Evolutionary conservation across 306 rosid genomes (phyloP).

Genomic region (Arachis stenosperma): DNA sequence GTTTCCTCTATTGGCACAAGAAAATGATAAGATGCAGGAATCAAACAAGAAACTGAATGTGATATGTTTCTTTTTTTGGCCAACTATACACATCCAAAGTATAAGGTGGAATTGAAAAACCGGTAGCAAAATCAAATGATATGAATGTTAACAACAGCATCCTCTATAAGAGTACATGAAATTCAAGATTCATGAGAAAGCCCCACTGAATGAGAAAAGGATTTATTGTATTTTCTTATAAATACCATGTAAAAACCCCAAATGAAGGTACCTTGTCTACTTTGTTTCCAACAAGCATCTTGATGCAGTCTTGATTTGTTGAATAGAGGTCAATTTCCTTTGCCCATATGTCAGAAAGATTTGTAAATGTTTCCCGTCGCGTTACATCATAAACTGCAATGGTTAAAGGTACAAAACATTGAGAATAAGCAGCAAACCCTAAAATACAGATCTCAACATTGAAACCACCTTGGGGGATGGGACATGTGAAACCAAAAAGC

Average conservation of each 20-base stretch:
- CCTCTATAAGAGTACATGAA: slow-evolving; percentile 2
- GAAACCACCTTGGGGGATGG: slow-evolving; percentile 18
- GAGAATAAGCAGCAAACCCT: slow-evolving; percentile 26
- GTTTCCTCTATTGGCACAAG: slow-evolving; percentile 6
- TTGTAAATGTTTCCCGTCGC: slow-evolving; percentile 88
- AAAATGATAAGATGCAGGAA: slow-evolving; percentile 23
- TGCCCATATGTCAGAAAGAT: slow-evolving; percentile 93
- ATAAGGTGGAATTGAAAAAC: slow-evolving; percentile 26
- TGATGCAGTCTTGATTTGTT: slow-evolving; percentile 95
- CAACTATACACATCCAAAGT: slow-evolving; percentile 15
- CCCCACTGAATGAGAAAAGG: not conserved
- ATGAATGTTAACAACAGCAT: not conserved
- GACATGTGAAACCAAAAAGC: slow-evolving; percentile 10
- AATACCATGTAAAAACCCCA: not conserved
- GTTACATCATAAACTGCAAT: slow-evolving; percentile 89
- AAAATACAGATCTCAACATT: slow-evolving; percentile 1
- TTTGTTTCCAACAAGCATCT: slow-evolving; percentile 99
- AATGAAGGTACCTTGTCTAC: slow-evolving; percentile 79
- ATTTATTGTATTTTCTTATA: not conserved
- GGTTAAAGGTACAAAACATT: slow-evolving; percentile 30
- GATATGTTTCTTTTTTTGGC: not conserved
- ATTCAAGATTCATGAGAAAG: slow-evolving; percentile 5
- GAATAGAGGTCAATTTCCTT: slow-evolving; percentile 94
- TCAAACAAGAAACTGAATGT: slow-evolving; percentile 29
- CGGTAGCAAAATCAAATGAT: slow-evolving; percentile 7